Percentiles rank a stretch among this genome's conserved stretches.
These are phyloP conservation scores for Phellopilus nigrolimitatus DNA, from an alignment of 1,284 basidiomycete genomes.

Conservation along the genomic window DNA sequence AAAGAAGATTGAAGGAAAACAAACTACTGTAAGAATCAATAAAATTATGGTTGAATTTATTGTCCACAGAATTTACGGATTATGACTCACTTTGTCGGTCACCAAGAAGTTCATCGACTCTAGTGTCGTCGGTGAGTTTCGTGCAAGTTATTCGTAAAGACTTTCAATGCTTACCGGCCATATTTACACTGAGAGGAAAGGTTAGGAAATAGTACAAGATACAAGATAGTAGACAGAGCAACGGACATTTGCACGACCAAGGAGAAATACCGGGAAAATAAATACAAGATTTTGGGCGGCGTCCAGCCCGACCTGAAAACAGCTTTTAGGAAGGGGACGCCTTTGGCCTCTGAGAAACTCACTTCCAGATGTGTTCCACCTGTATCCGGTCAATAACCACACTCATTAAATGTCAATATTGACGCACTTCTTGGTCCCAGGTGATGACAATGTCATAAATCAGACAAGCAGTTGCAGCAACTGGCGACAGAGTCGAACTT, in stretches of 20 bases:
- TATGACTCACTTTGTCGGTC: constrained; percentile 4
- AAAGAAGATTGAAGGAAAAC: neutral
- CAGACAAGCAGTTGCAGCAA: neutral
- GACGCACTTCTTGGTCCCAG: constrained; percentile 8
- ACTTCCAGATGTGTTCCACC: constrained; percentile 14
- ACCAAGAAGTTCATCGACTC: constrained; percentile 4
- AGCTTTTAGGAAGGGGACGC: neutral
- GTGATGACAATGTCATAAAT: constrained; percentile 8
- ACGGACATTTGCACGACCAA: constrained; percentile 10
- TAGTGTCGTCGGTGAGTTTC: neutral
- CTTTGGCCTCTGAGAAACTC: neutral
- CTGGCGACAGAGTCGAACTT: neutral
- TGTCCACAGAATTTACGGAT: neutral
- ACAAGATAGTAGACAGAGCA: neutral
- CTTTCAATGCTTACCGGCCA: neutral
- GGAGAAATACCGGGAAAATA: constrained; percentile 7
- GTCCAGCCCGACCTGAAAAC: constrained; percentile 8
- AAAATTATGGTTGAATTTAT: neutral
- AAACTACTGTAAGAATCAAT: neutral
- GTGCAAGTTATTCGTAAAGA: neutral
- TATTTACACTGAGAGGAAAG: neutral
- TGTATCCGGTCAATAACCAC: neutral
- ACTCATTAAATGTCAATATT: neutral
- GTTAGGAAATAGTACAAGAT: neutral
- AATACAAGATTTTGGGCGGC: constrained; percentile 8